Conservation (phyloP, 1,284 basidiomycete species). For the Dichomitus squalens region DNA sequence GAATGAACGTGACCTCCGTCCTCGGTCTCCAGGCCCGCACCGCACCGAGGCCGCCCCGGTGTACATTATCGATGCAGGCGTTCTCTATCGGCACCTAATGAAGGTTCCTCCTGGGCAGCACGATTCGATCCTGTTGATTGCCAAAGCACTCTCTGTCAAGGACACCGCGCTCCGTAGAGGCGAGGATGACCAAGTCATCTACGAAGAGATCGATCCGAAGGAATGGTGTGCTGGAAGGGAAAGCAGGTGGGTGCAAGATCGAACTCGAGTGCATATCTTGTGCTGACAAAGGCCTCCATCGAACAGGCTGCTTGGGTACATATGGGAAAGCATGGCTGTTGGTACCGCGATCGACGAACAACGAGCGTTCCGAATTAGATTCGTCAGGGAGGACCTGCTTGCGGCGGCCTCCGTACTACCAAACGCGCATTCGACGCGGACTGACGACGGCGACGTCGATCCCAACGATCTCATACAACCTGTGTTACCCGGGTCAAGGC, state of each 20-base stretch:
- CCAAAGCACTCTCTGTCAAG: conserved; percentile 21
- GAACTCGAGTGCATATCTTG: background rate
- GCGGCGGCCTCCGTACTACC: background rate
- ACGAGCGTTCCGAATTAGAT: conserved; percentile 12
- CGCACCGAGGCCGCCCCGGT: conserved; percentile 15
- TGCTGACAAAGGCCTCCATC: background rate
- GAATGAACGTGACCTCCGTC: conserved; percentile 9
- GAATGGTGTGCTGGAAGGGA: conserved; percentile 38
- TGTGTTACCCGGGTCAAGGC: background rate
- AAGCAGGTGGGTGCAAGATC: conserved; percentile 31
- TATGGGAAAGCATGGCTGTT: conserved; percentile 32
- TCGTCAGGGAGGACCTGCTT: conserved; percentile 3
- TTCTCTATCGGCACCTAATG: conserved; percentile 30
- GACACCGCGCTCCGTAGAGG: conserved; percentile 14
- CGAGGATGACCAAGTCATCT: conserved; percentile 15
- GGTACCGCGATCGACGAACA: conserved; percentile 35
- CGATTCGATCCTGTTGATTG: conserved; percentile 18
- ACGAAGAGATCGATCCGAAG: conserved; percentile 18
- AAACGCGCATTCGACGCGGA: background rate
- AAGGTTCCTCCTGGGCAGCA: conserved; percentile 6
- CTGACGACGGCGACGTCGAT: conserved; percentile 25
- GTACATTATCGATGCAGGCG: conserved; percentile 35
- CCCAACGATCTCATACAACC: conserved; percentile 27
- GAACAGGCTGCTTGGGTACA: conserved; percentile 28
- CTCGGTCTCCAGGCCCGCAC: conserved; percentile 19